Evolutionary conservation across 2,329 filamentous ascomycete species (phyloP).

Genomic region (Apiospora pterosperma): DNA sequence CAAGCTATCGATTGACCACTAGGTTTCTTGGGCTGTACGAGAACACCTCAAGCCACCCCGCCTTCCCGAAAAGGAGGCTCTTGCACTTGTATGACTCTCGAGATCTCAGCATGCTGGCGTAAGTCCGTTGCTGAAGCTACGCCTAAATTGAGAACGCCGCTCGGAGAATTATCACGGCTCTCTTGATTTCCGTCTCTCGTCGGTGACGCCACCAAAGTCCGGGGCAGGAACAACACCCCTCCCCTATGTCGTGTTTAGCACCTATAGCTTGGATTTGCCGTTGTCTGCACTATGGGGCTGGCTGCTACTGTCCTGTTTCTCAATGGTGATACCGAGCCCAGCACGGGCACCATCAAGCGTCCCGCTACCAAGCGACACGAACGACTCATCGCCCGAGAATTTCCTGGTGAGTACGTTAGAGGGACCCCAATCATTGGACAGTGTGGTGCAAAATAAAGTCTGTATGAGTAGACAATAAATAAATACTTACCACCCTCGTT

Average conservation of each 20-base stretch:
- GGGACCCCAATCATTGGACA: constrained; percentile 10
- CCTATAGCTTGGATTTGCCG: constrained; percentile 9
- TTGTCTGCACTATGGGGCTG: background rate
- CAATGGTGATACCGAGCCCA: constrained; percentile 29
- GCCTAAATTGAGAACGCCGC: background rate
- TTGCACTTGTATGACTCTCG: background rate
- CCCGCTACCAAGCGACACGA: constrained; percentile 21
- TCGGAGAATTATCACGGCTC: background rate
- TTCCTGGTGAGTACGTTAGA: constrained; percentile 21
- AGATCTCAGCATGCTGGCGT: background rate
- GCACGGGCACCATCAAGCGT: constrained; percentile 22
- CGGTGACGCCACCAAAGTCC: background rate
- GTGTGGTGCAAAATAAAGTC: constrained; percentile 5
- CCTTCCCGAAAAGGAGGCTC: background rate
- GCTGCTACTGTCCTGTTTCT: constrained; percentile 6
- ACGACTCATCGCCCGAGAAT: constrained; percentile 39
- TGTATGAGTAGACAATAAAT: background rate
- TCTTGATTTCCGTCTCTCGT: background rate
- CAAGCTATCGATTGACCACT: background rate
- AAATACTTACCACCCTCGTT: constrained; percentile 75
- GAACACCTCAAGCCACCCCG: background rate
- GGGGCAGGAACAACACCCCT: background rate
- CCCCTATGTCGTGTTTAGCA: background rate
- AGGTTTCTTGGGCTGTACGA: background rate
- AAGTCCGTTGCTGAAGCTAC: background rate